Evolutionary conservation across 2,329 filamentous ascomycete genomes (phyloP).

Genomic region (Hymenoscyphus infarciens): DNA sequence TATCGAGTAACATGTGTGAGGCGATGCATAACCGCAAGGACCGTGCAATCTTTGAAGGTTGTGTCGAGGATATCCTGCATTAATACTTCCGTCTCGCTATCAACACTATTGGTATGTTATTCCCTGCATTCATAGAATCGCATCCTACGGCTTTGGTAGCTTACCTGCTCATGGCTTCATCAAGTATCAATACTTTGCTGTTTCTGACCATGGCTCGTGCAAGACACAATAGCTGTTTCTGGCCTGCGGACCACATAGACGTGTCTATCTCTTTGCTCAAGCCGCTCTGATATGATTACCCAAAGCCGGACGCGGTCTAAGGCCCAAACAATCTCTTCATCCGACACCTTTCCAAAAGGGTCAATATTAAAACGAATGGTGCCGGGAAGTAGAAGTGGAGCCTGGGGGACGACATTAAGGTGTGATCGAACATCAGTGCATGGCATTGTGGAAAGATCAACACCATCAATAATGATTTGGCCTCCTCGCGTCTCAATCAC

Average conservation of each 20-base stretch:
- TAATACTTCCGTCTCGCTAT: background rate
- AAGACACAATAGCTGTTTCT: background rate
- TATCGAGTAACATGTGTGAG: background rate
- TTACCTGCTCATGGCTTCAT: slow-evolving; percentile 4
- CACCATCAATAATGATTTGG: background rate
- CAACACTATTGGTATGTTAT: background rate
- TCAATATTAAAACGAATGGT: slow-evolving; percentile 87
- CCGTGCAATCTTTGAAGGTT: background rate
- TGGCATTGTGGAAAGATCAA: background rate
- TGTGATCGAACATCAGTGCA: background rate
- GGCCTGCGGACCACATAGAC: background rate
- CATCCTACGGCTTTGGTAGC: background rate
- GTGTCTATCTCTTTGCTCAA: background rate
- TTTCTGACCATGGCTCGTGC: background rate
- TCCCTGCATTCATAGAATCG: background rate
- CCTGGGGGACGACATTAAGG: slow-evolving; percentile 93
- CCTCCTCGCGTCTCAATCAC: background rate
- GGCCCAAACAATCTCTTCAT: slow-evolving; percentile 37
- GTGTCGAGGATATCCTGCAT: background rate
- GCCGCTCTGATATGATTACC: background rate
- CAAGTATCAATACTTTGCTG: background rate
- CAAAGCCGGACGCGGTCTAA: slow-evolving; percentile 40
- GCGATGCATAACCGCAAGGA: background rate
- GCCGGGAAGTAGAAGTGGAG: slow-evolving; percentile 84
- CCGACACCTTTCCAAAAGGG: slow-evolving; percentile 78